Conservation (phyloP, 2,329 filamentous ascomycete genomes). For the Ceratocystiopsis minuta region DNA sequence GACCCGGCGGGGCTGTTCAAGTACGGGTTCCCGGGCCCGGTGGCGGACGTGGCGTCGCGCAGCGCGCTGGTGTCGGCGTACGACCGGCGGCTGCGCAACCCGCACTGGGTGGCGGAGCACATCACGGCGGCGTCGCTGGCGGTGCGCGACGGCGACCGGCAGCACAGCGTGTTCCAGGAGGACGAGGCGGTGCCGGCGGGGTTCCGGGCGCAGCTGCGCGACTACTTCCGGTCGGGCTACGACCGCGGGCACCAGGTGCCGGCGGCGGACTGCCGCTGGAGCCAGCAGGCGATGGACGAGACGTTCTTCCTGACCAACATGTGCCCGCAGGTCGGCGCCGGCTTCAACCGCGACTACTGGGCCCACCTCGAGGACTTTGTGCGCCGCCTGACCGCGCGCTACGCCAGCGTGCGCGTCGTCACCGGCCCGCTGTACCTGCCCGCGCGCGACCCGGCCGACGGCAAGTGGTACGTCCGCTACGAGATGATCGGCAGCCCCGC, state of each 20-base stretch:
- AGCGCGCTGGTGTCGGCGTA: conserved; percentile 68
- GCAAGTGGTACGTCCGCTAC: conserved; percentile 90
- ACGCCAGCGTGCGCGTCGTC: conserved; percentile 77
- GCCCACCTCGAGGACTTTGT: conserved; percentile 97
- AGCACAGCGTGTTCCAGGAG: conserved; percentile 67
- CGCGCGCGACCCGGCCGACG: conserved; percentile 59
- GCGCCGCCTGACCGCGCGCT: conserved; percentile 58
- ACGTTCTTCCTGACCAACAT: conserved; percentile 92
- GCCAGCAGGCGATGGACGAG: conserved; percentile 81
- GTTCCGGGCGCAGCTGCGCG: conserved; percentile 78
- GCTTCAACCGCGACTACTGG: conserved; percentile 99
- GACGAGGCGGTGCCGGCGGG: conserved; percentile 62
- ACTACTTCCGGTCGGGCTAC: conserved; percentile 90
- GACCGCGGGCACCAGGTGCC: conserved; percentile 95
- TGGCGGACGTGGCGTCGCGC: conserved; percentile 64
- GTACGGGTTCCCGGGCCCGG: conserved; percentile 82
- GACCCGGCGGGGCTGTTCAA: conserved; percentile 62
- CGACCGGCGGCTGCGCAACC: conserved; percentile 81
- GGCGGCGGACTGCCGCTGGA: conserved; percentile 92
- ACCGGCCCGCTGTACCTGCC: conserved; percentile 91
- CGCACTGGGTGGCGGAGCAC: conserved; percentile 89
- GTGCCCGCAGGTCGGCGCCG: conserved; percentile 95
- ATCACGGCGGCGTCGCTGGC: conserved; percentile 78
- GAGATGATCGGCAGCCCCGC: conserved; percentile 79
- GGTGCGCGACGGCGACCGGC: conserved; percentile 59